Percentiles rank a stretch among this genome's conserved stretches.
Conservation (phyloP, 176 grass and related monocot genomes). For the Hordeum vulgare region DNA sequence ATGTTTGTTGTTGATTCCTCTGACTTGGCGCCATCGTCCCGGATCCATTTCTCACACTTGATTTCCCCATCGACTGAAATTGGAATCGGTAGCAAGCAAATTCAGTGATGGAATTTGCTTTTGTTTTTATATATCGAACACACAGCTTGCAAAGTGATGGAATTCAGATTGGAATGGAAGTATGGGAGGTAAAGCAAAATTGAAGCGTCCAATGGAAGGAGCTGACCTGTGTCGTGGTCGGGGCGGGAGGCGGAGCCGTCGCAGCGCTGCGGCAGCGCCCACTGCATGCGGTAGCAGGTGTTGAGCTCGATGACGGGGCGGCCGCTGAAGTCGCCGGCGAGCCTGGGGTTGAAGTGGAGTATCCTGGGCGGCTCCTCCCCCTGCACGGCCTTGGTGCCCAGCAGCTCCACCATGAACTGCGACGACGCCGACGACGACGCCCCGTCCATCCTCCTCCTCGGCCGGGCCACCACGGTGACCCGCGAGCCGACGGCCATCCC, state of each 20-base stretch:
- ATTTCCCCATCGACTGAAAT: slow-evolving; percentile 62
- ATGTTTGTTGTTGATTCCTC: slow-evolving; percentile 32
- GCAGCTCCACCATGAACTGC: slow-evolving; percentile 84
- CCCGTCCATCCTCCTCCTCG: slow-evolving; percentile 10
- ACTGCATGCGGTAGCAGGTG: slow-evolving; percentile 94
- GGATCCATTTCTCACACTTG: slow-evolving; percentile 79
- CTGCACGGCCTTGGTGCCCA: slow-evolving; percentile 71
- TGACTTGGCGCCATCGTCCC: slow-evolving; percentile 22
- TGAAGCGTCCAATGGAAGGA: background rate
- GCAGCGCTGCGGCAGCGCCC: slow-evolving; percentile 69
- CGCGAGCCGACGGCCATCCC: slow-evolving; percentile 70
- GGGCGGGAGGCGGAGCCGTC: slow-evolving; percentile 42
- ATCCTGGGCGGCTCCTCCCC: slow-evolving; percentile 87
- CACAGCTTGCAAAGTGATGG: background rate
- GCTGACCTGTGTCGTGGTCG: slow-evolving; percentile 52
- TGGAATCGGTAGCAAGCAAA: background rate
- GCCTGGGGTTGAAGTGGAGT: slow-evolving; percentile 82
- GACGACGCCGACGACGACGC: slow-evolving; percentile 23
- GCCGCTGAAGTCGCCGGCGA: slow-evolving; percentile 63
- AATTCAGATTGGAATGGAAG: no score
- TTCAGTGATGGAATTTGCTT: background rate
- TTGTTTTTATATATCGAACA: background rate
- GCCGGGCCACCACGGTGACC: slow-evolving; percentile 61
- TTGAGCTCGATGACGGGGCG: slow-evolving; percentile 80
- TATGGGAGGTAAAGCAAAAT: background rate